phyloP scores from a whole-genome alignment of 768 basidiomycete genomes.

The Lactifluus volemus region DNA sequence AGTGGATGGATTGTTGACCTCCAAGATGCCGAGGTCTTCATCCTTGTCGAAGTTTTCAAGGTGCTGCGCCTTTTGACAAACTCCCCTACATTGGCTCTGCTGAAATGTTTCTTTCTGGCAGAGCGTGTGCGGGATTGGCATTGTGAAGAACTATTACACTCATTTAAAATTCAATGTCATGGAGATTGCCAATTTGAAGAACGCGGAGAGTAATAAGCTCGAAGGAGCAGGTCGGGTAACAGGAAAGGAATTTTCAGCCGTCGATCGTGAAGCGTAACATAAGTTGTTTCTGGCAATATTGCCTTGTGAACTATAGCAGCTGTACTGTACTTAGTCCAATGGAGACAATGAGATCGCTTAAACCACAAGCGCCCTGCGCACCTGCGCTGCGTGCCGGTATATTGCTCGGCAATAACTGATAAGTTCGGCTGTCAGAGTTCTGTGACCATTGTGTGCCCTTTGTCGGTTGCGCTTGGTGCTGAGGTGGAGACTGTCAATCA shows the following conservation, averaged over 20 bases:
- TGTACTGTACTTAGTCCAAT: neutral
- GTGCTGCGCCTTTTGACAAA: conserved; percentile 21
- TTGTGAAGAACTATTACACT: conserved; percentile 64
- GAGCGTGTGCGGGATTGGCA: conserved; percentile 68
- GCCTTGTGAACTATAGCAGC: too few species aligned
- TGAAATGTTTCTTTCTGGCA: conserved; percentile 24
- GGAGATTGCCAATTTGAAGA: conserved; percentile 48
- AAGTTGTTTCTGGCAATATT: neutral
- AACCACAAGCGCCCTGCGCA: too few species aligned
- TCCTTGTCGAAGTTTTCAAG: conserved; percentile 81
- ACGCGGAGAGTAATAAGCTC: conserved; percentile 30
- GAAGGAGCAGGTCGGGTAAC: conserved; percentile 27
- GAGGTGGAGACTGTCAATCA: too few species aligned
- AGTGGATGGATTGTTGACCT: conserved; percentile 59
- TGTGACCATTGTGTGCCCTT: too few species aligned
- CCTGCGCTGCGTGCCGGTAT: neutral
- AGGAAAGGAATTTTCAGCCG: neutral
- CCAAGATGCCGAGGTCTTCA: conserved; percentile 58
- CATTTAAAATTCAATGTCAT: conserved; percentile 73
- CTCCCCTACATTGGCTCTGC: neutral
- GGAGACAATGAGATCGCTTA: neutral
- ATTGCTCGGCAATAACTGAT: conserved; percentile 5
- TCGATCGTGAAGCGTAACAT: neutral
- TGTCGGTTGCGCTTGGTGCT: too few species aligned
- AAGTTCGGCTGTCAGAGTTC: conserved; percentile 26